These are phyloP conservation scores for Stachybotrys elegans DNA, from an alignment of 2,329 filamentous ascomycete species.

Conservation along the genomic window DNA sequence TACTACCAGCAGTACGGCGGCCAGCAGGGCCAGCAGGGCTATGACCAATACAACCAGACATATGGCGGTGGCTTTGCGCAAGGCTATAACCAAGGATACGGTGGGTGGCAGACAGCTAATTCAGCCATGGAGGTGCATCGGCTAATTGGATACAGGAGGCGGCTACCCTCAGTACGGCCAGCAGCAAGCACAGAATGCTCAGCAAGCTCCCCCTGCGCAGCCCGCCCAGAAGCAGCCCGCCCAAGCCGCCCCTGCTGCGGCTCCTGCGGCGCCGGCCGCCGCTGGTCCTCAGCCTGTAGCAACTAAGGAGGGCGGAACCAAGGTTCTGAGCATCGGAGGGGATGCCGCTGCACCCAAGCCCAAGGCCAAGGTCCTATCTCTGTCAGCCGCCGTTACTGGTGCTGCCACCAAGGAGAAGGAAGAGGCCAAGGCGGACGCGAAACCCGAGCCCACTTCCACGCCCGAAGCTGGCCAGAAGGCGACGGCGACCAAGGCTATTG, in stretches of 20 bases:
- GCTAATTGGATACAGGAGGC: no score
- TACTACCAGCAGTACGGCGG: slow-evolving; percentile 57
- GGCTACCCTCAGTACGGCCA: slow-evolving; percentile 51
- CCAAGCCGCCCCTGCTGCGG: slow-evolving; percentile 29
- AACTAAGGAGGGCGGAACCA: slow-evolving; percentile 52
- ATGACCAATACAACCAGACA: slow-evolving; percentile 47
- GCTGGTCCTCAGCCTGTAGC: slow-evolving; percentile 44
- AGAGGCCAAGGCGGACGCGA: slow-evolving; percentile 43
- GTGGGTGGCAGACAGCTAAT: no score
- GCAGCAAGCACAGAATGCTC: slow-evolving; percentile 39
- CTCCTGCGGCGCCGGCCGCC: slow-evolving; percentile 27
- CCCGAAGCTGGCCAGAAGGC: slow-evolving; percentile 76
- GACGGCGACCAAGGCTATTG: slow-evolving; percentile 82
- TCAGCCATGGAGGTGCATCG: no score
- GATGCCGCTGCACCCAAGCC: slow-evolving; percentile 49
- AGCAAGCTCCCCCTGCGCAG: slow-evolving; percentile 14
- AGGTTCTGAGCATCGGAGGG: slow-evolving; percentile 66
- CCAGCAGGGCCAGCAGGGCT: slow-evolving; percentile 36
- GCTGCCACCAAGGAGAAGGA: slow-evolving; percentile 33
- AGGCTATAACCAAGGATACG: slow-evolving; percentile 42
- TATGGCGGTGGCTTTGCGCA: slow-evolving; percentile 48
- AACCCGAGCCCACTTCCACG: slow-evolving; percentile 42
- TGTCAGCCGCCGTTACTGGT: slow-evolving; percentile 29
- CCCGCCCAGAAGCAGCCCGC: slow-evolving; percentile 35
- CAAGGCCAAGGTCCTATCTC: slow-evolving; percentile 42